Evolutionary conservation across 176 grass and related monocot genomes (phyloP).

Genomic region (Oryza longistaminata): DNA sequence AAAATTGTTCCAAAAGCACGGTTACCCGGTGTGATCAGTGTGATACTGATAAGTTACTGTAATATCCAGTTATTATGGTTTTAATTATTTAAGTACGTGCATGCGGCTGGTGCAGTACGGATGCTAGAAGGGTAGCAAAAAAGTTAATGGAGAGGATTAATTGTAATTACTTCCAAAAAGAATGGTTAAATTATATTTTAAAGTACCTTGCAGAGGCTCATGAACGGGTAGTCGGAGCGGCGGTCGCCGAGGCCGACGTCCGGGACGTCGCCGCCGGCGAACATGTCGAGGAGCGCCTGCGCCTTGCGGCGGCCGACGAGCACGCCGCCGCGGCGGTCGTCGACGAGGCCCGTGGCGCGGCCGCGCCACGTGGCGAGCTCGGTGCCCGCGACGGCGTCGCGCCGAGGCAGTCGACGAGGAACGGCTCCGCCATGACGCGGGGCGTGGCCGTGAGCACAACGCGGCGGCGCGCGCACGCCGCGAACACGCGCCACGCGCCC

Average conservation of each 20-base stretch:
- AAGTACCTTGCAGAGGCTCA: slow-evolving; percentile 63
- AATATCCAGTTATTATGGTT: neutral
- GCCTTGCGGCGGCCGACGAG: slow-evolving; percentile 35
- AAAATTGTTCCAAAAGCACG: neutral
- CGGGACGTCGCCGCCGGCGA: slow-evolving; percentile 36
- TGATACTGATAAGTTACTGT: neutral
- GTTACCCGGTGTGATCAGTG: neutral
- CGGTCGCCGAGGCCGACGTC: slow-evolving; percentile 59
- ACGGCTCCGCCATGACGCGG: slow-evolving; percentile 70
- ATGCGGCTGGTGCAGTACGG: neutral
- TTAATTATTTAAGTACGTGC: neutral
- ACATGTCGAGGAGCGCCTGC: slow-evolving; percentile 40
- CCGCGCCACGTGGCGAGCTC: slow-evolving; percentile 56
- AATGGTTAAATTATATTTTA: neutral
- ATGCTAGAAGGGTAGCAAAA: neutral
- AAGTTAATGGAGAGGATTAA: neutral
- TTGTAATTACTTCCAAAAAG: neutral
- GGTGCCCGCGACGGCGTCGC: slow-evolving; percentile 57
- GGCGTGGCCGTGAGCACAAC: slow-evolving; percentile 47
- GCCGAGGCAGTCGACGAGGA: slow-evolving; percentile 64
- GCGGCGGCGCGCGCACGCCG: slow-evolving; percentile 23
- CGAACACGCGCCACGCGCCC: slow-evolving; percentile 48
- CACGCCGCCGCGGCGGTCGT: slow-evolving; percentile 11
- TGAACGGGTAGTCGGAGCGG: slow-evolving; percentile 58
- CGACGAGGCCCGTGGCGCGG: slow-evolving; percentile 44